Evolutionary conservation across 495 filamentous ascomycete genomes (phyloP), one percentile per base, ranked within the genome.

Genomic region (Sordaria brevicollis): DNA sequence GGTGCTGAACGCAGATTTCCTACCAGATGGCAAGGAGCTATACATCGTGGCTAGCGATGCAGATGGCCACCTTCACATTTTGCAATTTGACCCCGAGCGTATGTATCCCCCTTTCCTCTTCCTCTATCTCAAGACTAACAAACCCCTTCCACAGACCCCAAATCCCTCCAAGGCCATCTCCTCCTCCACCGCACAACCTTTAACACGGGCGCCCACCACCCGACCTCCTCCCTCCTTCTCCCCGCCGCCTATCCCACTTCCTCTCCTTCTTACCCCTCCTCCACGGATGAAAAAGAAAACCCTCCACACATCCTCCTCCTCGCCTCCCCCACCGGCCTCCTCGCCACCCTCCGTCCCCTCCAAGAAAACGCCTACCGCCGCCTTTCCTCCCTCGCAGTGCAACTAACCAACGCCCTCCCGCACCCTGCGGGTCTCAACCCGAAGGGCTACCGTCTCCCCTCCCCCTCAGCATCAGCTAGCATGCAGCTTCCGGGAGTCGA

Each of bases 11-110:
- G 92, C 91, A 8, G 94, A 97, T 68, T 95, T 99, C 78, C 82
- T 98, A 4, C 95, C 96, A 0, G 89, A 93, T 73, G 93, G 91
- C 13, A 89, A 90, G 67, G 89, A 92, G 70, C 83, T 99, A 13
- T 91, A 89, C 77, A 89, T 98, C 69, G 83, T 97, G 8, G 89
- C 92, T 39, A 89, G 90, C 21, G 94, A 97, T 79, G 88, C 91
- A 39, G 92, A 97, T 71, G 91, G 90, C 68, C 91, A 93, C 75
- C 79, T 99, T 39, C 92, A 97, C 75, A 83, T 97, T 5, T 76
- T 97, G 65, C 92, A 98, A 79, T 99, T 94, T 76, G 93, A 98
- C 76, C 96, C 95, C 10, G 96, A 99, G 73, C 87, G 87, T 88
- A 80, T 75, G 84, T 81, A 15, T 68, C 68, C 4, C 33, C 21